These are phyloP conservation scores for Diaporthe caulivora DNA, from an alignment of 2,329 filamentous ascomycete species.

Conservation along the genomic window DNA sequence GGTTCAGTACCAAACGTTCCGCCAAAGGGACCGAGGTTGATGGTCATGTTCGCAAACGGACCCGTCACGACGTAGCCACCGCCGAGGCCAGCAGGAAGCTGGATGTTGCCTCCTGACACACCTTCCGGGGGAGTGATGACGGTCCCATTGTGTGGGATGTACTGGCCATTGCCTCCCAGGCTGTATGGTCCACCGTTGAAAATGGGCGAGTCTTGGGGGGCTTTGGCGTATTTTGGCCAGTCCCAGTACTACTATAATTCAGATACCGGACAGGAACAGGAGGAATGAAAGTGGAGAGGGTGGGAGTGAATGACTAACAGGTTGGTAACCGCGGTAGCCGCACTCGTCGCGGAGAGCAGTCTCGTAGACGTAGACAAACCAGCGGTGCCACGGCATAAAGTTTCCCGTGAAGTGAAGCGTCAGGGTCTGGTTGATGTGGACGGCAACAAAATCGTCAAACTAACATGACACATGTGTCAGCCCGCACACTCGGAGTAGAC, in stretches of 20 bases:
- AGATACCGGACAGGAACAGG: not conserved
- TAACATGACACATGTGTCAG: not conserved
- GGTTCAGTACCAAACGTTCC: slow-evolving; percentile 4
- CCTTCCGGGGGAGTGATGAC: slow-evolving; percentile 46
- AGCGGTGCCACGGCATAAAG: slow-evolving; percentile 36
- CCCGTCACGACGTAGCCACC: slow-evolving; percentile 52
- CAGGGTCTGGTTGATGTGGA: slow-evolving; percentile 61
- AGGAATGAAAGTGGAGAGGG: rapidly evolving
- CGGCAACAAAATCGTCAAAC: slow-evolving; percentile 62
- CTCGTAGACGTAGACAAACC: slow-evolving; percentile 22
- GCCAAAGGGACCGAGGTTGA: slow-evolving; percentile 25
- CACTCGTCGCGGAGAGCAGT: slow-evolving; percentile 33
- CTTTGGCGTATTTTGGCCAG: slow-evolving; percentile 60
- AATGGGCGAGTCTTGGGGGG: slow-evolving; percentile 60
- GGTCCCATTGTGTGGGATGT: slow-evolving; percentile 48
- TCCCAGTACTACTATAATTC: slow-evolving; percentile 56
- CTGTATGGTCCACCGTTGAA: slow-evolving; percentile 60
- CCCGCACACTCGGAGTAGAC: not conserved
- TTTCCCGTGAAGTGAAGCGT: slow-evolving; percentile 46
- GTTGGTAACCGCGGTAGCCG: slow-evolving; percentile 29
- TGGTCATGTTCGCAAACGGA: slow-evolving; percentile 43
- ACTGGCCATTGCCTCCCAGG: slow-evolving; percentile 59
- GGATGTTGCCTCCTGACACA: slow-evolving; percentile 43
- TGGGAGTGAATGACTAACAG: not conserved
- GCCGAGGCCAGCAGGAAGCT: slow-evolving; percentile 61